Conservation (phyloP, 2,329 filamentous ascomycete species). For the Talaromyces sp. region DNA sequence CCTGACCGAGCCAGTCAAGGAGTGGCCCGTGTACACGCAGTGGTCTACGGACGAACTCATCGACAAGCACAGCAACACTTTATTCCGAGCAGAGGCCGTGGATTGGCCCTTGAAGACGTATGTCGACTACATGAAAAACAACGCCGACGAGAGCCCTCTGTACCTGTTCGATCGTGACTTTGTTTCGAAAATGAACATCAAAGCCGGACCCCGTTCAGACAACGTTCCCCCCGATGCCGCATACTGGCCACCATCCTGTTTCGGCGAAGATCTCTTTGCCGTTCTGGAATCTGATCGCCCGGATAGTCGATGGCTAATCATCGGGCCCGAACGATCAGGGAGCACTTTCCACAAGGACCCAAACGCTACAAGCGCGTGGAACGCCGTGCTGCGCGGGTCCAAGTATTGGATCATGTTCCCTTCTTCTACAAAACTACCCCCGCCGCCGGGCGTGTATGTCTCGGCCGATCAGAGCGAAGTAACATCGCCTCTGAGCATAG, state of each 20-base stretch:
- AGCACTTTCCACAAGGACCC: conserved; percentile 91
- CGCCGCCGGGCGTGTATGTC: conserved; percentile 85
- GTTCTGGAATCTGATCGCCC: conserved; percentile 74
- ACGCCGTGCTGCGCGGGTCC: conserved; percentile 79
- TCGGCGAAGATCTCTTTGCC: conserved; percentile 80
- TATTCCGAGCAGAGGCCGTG: conserved; percentile 86
- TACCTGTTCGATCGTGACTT: conserved; percentile 90
- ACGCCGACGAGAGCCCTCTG: conserved; percentile 77
- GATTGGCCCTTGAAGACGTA: conserved; percentile 87
- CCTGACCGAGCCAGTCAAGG: conserved; percentile 72
- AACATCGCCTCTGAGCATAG: conserved; percentile 87
- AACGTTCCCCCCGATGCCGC: conserved; percentile 44
- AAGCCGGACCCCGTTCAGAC: conserved; percentile 44
- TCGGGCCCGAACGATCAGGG: conserved; percentile 80
- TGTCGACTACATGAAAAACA: conserved; percentile 73
- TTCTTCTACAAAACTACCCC: conserved; percentile 55
- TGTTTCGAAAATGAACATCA: conserved; percentile 75
- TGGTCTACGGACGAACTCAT: conserved; percentile 72
- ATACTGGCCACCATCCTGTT: conserved; percentile 80
- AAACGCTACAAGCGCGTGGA: conserved; percentile 76
- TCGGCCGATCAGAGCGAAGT: conserved; percentile 88
- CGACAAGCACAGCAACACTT: conserved; percentile 58
- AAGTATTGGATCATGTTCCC: conserved; percentile 99
- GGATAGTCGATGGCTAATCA: conserved; percentile 87
- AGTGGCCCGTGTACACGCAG: conserved; percentile 70